Percentiles rank a stretch among this genome's conserved stretches.
Conservation (phyloP, 2,329 filamentous ascomycete species). For the Arthroderma uncinatum region DNA sequence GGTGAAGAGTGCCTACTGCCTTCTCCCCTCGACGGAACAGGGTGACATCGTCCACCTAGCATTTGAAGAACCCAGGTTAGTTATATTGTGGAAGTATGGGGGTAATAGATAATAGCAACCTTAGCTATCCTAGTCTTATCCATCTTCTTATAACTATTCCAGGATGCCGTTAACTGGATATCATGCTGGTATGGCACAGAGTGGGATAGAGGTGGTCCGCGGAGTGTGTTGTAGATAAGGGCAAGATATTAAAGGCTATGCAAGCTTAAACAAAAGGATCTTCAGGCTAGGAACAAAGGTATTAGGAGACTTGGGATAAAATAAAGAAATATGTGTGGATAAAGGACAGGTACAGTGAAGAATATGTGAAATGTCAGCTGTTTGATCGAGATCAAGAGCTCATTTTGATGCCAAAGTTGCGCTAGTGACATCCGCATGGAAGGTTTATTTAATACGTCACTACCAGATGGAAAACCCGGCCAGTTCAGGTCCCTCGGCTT, state of each 20-base stretch:
- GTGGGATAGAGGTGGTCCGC: neutral
- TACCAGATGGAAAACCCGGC: neutral
- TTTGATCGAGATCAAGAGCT: neutral
- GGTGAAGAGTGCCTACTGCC: conserved; percentile 49
- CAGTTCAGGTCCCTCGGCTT: neutral
- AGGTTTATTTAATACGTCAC: neutral
- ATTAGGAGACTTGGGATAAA: too few relatives aligned
- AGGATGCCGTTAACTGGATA: neutral
- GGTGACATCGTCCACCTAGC: conserved; percentile 46
- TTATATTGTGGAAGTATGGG: neutral
- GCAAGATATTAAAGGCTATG: neutral
- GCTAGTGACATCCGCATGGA: neutral
- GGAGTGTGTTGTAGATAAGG: neutral
- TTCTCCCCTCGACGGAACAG: conserved; percentile 47
- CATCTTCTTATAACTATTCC: conserved; percentile 8
- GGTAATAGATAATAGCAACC: conserved; percentile 1
- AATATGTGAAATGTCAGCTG: neutral
- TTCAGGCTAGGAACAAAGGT: neutral
- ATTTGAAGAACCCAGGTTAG: conserved; percentile 1
- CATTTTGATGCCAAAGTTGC: neutral
- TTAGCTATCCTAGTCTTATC: conserved; percentile 16
- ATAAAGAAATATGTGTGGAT: neutral
- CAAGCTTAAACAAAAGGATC: neutral
- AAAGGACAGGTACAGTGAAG: neutral
- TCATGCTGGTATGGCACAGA: neutral